These are phyloP conservation scores for Fusarium irregulare DNA, from an alignment of 2,329 filamentous ascomycete genomes.

Conservation along the genomic window DNA sequence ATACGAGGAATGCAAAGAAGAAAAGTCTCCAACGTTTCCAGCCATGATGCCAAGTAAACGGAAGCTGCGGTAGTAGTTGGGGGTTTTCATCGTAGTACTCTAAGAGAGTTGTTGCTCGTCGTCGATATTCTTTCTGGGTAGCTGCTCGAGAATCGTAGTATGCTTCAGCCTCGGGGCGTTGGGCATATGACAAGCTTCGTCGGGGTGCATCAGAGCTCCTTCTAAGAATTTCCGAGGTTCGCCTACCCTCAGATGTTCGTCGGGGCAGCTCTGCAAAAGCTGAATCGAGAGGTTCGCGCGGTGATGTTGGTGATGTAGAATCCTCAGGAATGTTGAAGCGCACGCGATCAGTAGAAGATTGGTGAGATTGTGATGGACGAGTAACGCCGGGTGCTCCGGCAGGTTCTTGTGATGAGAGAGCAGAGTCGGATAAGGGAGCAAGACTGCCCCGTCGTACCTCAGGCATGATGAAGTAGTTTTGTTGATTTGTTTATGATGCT, in stretches of 20 bases:
- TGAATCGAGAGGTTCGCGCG: conserved; percentile 29
- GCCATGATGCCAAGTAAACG: conserved; percentile 57
- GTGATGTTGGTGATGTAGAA: conserved; percentile 3
- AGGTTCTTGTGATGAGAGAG: conserved; percentile 32
- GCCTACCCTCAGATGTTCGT: conserved; percentile 32
- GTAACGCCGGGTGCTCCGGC: conserved; percentile 19
- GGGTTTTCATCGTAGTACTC: conserved; percentile 56
- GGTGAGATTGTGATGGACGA: conserved; percentile 32
- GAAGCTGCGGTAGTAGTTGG: conserved; percentile 53
- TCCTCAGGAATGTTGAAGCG: conserved; percentile 34
- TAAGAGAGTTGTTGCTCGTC: conserved; percentile 51
- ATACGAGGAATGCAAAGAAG: conserved; percentile 60
- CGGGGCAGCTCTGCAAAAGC: conserved; percentile 41
- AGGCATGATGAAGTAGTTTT: conserved; percentile 41
- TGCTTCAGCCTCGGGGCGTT: conserved; percentile 49
- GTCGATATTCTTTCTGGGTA: conserved; percentile 50
- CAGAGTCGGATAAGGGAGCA: conserved; percentile 37
- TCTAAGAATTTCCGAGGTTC: conserved; percentile 39
- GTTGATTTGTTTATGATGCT: not conserved
- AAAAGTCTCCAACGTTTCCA: conserved; percentile 57
- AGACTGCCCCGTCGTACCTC: conserved; percentile 47
- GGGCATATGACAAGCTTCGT: conserved; percentile 52
- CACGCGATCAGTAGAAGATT: conserved; percentile 25
- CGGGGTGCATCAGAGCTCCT: conserved; percentile 43
- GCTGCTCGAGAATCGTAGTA: conserved; percentile 57